These are phyloP conservation scores for Azolla pinnata DNA, from an alignment of 75 land plant species.

Conservation along the genomic window DNA sequence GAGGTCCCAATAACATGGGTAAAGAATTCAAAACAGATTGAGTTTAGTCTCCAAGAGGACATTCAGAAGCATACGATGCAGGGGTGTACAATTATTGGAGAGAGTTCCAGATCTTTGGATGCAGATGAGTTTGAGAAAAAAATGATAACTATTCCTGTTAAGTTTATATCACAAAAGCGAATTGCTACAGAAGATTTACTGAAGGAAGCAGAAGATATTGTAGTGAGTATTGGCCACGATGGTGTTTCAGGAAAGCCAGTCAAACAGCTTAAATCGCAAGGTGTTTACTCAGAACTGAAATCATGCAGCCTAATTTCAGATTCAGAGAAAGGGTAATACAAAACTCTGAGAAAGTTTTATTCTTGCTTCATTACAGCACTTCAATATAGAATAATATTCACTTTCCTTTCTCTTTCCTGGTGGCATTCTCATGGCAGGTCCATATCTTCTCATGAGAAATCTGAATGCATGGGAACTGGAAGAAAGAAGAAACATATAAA, in stretches of 20 bases:
- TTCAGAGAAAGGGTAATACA: neutral
- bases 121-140: neutral
- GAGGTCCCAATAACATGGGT: no score
- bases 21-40: no score
- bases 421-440: neutral
- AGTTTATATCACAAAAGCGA: constrained; percentile 1
- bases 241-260: neutral
- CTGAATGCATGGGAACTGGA: neutral
- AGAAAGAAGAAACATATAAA: neutral
- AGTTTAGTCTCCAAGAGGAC: no score
- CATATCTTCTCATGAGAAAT: neutral
- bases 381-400: no score
- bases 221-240: neutral
- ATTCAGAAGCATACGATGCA: no score
- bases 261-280: neutral
- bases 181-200: constrained; percentile 1
- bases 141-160: neutral
- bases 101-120: no score
- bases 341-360: no score
- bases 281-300: neutral
- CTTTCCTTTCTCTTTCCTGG: no score
- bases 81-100: no score
- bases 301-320: neutral
- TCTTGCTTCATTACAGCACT: no score
- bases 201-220: neutral